Evolutionary conservation across 2,329 filamentous ascomycete species (phyloP).

Genomic region (Furcasterigmium sp.): DNA sequence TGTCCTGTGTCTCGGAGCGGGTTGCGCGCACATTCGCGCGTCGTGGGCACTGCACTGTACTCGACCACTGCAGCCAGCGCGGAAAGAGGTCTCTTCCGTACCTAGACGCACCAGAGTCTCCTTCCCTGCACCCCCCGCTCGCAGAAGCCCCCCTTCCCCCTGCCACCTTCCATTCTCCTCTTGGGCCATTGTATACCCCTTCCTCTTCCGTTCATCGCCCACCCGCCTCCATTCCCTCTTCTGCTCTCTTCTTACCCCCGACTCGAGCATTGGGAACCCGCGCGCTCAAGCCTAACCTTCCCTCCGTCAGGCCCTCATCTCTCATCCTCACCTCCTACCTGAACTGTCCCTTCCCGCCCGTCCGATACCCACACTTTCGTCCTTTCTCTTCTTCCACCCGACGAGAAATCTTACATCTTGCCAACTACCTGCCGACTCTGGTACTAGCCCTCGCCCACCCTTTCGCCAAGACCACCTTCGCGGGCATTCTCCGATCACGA

Average conservation of each 20-base stretch:
- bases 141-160: neutral
- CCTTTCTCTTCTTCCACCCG: neutral
- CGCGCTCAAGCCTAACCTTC: constrained; percentile 4
- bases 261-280: neutral
- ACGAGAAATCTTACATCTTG: neutral
- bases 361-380: neutral
- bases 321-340: neutral
- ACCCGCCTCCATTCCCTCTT: neutral
- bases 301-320: constrained; percentile 5
- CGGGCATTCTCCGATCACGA: no score
- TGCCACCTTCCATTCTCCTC: neutral
- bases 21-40: no score
- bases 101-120: no score
- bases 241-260: neutral
- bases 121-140: neutral
- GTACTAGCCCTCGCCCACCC: neutral
- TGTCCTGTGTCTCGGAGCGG: no score
- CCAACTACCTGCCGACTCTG: neutral
- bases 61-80: no score
- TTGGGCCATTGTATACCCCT: neutral
- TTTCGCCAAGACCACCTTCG: neutral
- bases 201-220: constrained; percentile 2
- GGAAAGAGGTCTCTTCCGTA: no score
- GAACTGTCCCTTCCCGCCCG: neutral
- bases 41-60: no score